Evolutionary conservation across 2,329 filamentous ascomycete genomes (phyloP).

Genomic region (Alternaria sp.): DNA sequence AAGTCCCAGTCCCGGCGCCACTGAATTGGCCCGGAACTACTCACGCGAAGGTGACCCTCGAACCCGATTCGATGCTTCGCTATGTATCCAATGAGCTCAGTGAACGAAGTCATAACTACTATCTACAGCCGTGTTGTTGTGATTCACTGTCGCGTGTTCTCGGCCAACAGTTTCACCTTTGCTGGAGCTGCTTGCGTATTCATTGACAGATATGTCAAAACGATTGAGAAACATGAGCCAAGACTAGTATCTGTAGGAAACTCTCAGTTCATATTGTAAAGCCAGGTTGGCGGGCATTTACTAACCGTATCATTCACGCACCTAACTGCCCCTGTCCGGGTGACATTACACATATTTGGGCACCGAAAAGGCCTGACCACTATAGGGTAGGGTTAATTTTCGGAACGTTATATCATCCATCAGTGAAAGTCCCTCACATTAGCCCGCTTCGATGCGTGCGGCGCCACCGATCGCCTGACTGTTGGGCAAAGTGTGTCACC

Average conservation of each 20-base stretch:
- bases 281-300: too few species aligned
- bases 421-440: background rate
- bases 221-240: background rate
- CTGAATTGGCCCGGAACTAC: background rate
- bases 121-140: background rate
- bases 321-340: background rate
- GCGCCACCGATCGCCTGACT: background rate
- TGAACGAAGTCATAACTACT: background rate
- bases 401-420: background rate
- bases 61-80: background rate
- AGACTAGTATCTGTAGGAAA: background rate
- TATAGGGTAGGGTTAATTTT: background rate
- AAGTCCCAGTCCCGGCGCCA: background rate
- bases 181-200: background rate
- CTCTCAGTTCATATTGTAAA: background rate
- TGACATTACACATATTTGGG: background rate
- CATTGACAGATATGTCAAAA: background rate
- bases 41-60: background rate
- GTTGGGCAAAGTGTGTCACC: constrained; percentile 6
- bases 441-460: background rate
- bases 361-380: background rate
- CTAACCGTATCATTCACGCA: background rate
- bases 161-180: background rate
- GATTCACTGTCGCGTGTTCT: background rate
- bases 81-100: background rate